Evolutionary conservation across 176 grass and related monocot genomes (phyloP).

Genomic region (Oryza nivara): DNA sequence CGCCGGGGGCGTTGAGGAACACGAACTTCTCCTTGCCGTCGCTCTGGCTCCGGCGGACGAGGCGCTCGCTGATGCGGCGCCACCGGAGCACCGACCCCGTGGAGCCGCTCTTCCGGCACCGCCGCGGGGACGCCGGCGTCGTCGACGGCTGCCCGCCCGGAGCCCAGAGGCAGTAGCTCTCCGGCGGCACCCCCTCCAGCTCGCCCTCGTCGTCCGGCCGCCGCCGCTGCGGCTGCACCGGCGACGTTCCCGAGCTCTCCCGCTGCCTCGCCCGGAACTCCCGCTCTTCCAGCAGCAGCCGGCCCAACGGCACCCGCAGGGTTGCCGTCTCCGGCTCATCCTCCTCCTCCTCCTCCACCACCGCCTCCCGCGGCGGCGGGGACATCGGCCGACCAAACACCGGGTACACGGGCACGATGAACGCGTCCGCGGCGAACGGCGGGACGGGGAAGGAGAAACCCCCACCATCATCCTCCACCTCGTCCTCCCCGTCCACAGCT

Average conservation of each 20-base stretch:
- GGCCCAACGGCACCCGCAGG: constrained; percentile 53
- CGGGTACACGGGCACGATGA: constrained; percentile 71
- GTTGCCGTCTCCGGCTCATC: constrained; percentile 42
- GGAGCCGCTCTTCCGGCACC: constrained; percentile 81
- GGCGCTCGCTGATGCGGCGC: constrained; percentile 78
- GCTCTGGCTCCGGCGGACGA: constrained; percentile 84
- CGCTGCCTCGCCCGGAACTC: constrained; percentile 49
- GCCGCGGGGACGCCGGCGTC: constrained; percentile 42
- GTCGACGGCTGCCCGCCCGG: constrained; percentile 51
- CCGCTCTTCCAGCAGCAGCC: constrained; percentile 77
- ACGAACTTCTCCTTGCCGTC: constrained; percentile 99
- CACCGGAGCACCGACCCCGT: constrained; percentile 87
- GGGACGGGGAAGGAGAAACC: constrained; percentile 52
- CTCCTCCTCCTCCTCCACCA: not conserved
- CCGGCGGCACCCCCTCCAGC: constrained; percentile 68
- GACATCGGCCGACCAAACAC: constrained; percentile 64
- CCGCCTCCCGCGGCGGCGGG: not conserved
- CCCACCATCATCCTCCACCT: not conserved
- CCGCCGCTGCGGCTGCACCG: not conserved
- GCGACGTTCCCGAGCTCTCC: not conserved
- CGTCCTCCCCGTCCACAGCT: not conserved
- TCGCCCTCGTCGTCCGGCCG: constrained; percentile 32
- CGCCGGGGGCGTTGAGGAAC: constrained; percentile 49
- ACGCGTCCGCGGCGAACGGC: constrained; percentile 27
- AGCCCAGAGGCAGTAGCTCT: constrained; percentile 79